Percentiles rank a stretch among this genome's conserved stretches.
phyloP scores from a whole-genome alignment of 2,329 filamentous ascomycete species.

The Calonectria leucothoes region DNA sequence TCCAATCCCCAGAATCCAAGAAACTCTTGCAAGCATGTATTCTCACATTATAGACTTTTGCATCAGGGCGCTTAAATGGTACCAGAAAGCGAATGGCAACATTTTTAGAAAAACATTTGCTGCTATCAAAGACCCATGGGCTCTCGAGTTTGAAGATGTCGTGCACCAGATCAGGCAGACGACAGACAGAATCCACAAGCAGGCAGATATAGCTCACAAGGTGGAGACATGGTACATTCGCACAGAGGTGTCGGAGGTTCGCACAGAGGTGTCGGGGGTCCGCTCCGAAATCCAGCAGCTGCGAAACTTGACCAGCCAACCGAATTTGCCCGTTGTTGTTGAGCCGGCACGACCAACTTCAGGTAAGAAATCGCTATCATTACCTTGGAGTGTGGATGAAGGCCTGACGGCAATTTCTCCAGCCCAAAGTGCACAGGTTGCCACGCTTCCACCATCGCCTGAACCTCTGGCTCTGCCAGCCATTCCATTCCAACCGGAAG shows the following conservation, averaged over 20 bases:
- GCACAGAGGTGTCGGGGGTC: slow-evolving; percentile 2
- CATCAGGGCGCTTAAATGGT: slow-evolving; percentile 18
- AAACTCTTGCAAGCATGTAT: slow-evolving; percentile 19
- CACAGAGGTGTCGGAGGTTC: slow-evolving; percentile 1
- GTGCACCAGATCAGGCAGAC: slow-evolving; percentile 12
- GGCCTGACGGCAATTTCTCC: background rate
- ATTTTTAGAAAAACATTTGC: slow-evolving; percentile 11
- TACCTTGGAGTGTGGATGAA: no score
- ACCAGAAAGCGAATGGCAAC: background rate
- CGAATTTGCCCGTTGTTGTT: background rate
- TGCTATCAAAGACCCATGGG: slow-evolving; percentile 18
- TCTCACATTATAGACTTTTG: slow-evolving; percentile 27
- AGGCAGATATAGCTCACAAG: slow-evolving; percentile 21
- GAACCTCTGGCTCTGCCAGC: background rate
- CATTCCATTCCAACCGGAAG: background rate
- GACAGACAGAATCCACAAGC: slow-evolving; percentile 14
- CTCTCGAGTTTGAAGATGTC: slow-evolving; percentile 23
- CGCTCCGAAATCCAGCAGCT: slow-evolving; percentile 1
- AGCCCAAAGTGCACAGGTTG: background rate
- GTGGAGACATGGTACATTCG: slow-evolving; percentile 23
- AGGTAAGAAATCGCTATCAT: background rate
- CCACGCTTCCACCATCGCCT: background rate
- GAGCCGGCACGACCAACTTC: background rate
- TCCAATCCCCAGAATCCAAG: slow-evolving; percentile 19
- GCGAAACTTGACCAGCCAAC: background rate